Evolutionary conservation across 148 eudicot genomes (phyloP), one percentile per base, ranked within the genome.

Genomic region (Beta vulgaris): DNA sequence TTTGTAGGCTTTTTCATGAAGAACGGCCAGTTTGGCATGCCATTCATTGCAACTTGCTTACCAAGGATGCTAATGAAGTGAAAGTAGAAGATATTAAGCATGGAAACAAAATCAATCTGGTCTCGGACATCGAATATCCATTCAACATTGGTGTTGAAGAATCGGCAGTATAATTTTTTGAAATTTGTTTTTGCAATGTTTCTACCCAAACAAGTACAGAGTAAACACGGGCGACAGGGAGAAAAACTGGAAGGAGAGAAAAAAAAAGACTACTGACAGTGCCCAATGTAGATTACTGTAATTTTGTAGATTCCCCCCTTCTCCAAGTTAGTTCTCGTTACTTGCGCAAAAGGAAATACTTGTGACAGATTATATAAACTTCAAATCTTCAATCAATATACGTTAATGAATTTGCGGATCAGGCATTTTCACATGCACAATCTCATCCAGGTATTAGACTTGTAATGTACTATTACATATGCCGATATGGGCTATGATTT

Each of bases 1-100:
- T 49, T 74, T 82, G 81, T 85, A 95, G 97, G 75, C 87, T 95
- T 80, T 95, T 95, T 78, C 96, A 85, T 79, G 98, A 91, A 82
- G 98, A 90, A 83, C 87, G 91, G 42, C 97, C 98, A 21, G 89
- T 90, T 72, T 94, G 90, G 90, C 92, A 92, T 68, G 81, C 78
- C 44, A 90, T 92, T 36, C 76, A 92, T 82, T 95, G 97, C 79
- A 90, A 95, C 71, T 72, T 78, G 61, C 87, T 95, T 60, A 88
- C 91, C 2, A 85, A 83, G 66, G 89, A 85, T 55, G 73, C 77
- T 40, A 85, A 83, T 69, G 88, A 85, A 76, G 59, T 82, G 19
- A 83, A 82, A 73, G 76, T 43, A 55, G 84, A 77, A 63, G 79
- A 77, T 36, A 63, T 55, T 68, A 72, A 23, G 73, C 76, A 75